Conservation (phyloP, 2,329 filamentous ascomycete genomes). For the Trichophyton verrucosum region DNA sequence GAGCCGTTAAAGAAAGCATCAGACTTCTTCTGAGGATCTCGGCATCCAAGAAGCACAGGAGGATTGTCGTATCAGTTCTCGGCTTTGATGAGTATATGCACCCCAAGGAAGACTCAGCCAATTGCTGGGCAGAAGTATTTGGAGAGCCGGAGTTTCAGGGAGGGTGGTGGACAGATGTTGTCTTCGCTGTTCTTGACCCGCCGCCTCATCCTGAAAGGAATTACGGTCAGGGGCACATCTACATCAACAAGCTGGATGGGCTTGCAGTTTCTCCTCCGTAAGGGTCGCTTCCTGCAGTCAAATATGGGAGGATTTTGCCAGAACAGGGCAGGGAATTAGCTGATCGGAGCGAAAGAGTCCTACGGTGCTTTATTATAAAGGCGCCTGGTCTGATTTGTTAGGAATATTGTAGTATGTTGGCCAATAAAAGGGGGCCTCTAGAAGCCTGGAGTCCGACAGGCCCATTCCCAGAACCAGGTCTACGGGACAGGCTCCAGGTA, state of each 20-base stretch:
- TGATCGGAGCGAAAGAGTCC: too few relatives aligned
- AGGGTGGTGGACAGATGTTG: constrained; percentile 48
- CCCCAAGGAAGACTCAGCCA: constrained; percentile 44
- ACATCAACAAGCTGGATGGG: constrained; percentile 10
- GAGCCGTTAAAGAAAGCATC: constrained; percentile 9
- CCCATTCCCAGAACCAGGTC: neutral
- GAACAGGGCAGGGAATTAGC: neutral
- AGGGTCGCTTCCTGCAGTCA: neutral
- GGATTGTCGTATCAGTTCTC: constrained; percentile 46
- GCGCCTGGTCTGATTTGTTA: neutral
- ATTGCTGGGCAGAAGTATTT: constrained; percentile 47
- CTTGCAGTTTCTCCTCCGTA: neutral
- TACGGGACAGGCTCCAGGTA: neutral
- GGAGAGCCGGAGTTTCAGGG: constrained; percentile 44
- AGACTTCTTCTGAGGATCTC: constrained; percentile 8
- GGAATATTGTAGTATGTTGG: neutral
- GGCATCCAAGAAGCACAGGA: constrained; percentile 7
- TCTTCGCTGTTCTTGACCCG: constrained; percentile 45
- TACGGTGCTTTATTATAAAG: neutral
- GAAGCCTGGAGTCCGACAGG: neutral
- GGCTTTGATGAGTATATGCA: constrained; percentile 53
- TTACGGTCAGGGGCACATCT: constrained; percentile 16
- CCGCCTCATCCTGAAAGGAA: constrained; percentile 5
- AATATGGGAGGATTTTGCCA: neutral
- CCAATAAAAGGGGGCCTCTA: neutral